phyloP scores from a whole-genome alignment of 345 rosid species.

The Sonneratia alba region DNA sequence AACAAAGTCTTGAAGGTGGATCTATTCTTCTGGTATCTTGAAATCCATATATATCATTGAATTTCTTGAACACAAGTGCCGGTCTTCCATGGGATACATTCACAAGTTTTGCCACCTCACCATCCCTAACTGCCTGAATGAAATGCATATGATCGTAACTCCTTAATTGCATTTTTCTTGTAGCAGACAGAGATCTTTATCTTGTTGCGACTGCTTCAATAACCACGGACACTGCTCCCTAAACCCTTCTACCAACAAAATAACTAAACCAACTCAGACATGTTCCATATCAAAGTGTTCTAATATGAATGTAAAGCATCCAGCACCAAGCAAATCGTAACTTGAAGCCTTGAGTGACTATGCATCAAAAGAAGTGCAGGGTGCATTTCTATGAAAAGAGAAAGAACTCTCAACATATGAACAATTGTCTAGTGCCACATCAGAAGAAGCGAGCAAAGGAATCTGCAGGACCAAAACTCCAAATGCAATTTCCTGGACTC shows the following conservation, averaged over 20 bases:
- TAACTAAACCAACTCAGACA: neutral
- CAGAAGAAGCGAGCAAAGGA: neutral
- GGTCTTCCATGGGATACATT: conserved; percentile 38
- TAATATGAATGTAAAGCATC: neutral
- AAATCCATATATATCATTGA: conserved; percentile 34
- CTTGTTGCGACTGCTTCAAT: neutral
- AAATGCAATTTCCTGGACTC: neutral
- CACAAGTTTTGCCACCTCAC: conserved; percentile 17
- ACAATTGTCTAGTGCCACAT: neutral
- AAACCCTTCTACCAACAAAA: neutral
- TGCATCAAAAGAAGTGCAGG: neutral
- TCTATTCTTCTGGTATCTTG: conserved; percentile 7
- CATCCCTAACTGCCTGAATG: conserved; percentile 32
- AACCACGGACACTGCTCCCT: neutral
- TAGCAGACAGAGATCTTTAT: neutral
- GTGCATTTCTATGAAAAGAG: neutral
- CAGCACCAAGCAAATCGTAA: neutral
- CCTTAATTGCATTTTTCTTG: conserved; percentile 36
- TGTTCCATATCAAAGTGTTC: neutral
- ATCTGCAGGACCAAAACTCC: neutral
- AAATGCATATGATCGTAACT: conserved; percentile 33
- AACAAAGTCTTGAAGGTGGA: conserved; percentile 13
- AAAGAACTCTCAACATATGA: neutral
- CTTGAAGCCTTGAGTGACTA: neutral
- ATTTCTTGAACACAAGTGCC: conserved; percentile 31